A percentile compares a stretch with the other conserved stretches of the same genome.
Conservation (phyloP, 345 rosid genomes). For the Gossypium mustelinum region DNA sequence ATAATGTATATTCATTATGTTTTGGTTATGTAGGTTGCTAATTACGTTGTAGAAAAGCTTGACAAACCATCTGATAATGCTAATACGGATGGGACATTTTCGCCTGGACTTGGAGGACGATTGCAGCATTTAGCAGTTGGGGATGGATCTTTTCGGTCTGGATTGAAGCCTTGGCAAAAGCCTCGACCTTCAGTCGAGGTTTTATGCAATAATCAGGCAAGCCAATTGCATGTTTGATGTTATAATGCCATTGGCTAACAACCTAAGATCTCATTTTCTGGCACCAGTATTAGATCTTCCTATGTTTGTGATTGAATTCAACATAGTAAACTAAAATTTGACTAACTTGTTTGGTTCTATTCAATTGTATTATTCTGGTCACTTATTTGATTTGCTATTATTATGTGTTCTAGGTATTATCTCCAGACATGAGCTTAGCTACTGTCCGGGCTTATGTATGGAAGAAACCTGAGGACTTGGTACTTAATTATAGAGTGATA, state of each 20-base stretch:
- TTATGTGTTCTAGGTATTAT: conserved; percentile 58
- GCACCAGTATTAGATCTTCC: neutral
- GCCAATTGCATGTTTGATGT: conserved; percentile 18
- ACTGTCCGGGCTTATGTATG: conserved; percentile 86
- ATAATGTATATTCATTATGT: conserved; percentile 7
- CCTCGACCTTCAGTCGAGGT: conserved; percentile 81
- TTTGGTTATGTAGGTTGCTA: conserved; percentile 66
- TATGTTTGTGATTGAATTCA: neutral
- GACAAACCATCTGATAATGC: conserved; percentile 71
- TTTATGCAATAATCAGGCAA: conserved; percentile 94
- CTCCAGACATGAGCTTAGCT: conserved; percentile 98
- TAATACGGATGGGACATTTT: conserved; percentile 54
- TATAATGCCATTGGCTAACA: neutral
- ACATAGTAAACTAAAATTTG: neutral
- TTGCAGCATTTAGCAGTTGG: conserved; percentile 58
- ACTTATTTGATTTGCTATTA: neutral
- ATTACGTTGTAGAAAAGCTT: conserved; percentile 84
- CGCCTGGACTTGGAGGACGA: conserved; percentile 62
- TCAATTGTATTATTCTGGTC: neutral
- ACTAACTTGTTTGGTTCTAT: too few relatives aligned
- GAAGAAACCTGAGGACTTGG: conserved; percentile 96
- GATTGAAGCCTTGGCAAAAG: conserved; percentile 77
- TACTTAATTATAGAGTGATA: conserved; percentile 79
- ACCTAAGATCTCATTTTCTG: neutral
- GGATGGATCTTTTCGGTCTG: conserved; percentile 65